phyloP scores from a whole-genome alignment of 2,329 filamentous ascomycete species.

The Colletotrichum echinochloae region DNA sequence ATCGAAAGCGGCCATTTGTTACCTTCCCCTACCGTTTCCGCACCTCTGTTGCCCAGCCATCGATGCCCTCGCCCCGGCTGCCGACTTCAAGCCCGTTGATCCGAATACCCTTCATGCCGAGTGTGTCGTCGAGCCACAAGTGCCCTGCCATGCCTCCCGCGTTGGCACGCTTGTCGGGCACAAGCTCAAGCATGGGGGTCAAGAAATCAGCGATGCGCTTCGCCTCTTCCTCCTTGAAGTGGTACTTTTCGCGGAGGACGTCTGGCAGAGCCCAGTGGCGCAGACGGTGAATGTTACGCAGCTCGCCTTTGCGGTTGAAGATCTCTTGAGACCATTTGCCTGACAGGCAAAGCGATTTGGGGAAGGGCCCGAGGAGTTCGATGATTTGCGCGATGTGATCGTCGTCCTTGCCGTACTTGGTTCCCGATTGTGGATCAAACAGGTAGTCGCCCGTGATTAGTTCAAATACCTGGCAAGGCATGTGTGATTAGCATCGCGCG shows the following conservation, averaged over 20 bases:
- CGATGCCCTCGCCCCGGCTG: conserved; percentile 89
- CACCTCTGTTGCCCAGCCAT: conserved; percentile 91
- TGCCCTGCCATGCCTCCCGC: conserved; percentile 95
- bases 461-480: conserved; percentile 84
- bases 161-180: conserved; percentile 90
- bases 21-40: conserved; percentile 74
- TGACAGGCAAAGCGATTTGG: conserved; percentile 88
- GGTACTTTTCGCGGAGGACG: conserved; percentile 95
- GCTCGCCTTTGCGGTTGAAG: conserved; percentile 96
- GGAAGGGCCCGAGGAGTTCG: conserved; percentile 92
- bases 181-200: conserved; percentile 88
- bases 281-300: conserved; percentile 96
- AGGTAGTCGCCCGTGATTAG: conserved; percentile 98
- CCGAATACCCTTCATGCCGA: conserved; percentile 85
- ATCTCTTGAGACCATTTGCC: conserved; percentile 99
- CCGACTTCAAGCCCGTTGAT: conserved; percentile 81
- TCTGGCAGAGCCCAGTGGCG: conserved; percentile 96
- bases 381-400: conserved; percentile 99
- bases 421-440: conserved; percentile 97
- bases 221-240: conserved; percentile 86
- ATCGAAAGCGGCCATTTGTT: conserved; percentile 25
- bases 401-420: conserved; percentile 99
- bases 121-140: conserved; percentile 83
- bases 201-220: conserved; percentile 85
- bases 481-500: not conserved